These are phyloP conservation scores for Claviceps humidiphila DNA, from an alignment of 2,329 filamentous ascomycete genomes.

Conservation along the genomic window DNA sequence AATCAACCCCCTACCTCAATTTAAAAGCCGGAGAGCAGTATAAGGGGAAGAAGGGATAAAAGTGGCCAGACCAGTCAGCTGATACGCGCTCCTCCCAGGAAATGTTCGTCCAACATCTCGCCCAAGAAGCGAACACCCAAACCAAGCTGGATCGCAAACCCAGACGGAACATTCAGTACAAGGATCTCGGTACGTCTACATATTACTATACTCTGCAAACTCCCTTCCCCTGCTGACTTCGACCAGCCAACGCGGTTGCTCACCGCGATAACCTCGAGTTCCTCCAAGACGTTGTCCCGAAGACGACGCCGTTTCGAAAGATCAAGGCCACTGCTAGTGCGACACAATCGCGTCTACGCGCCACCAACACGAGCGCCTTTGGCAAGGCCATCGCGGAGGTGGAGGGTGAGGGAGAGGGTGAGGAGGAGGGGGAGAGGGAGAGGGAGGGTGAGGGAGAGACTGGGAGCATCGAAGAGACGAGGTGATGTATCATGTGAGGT, in stretches of 20 bases:
- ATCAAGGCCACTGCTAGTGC: slow-evolving; percentile 52
- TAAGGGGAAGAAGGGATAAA: neutral
- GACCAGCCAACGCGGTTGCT: slow-evolving; percentile 64
- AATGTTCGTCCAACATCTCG: slow-evolving; percentile 88
- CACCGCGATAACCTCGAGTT: slow-evolving; percentile 93
- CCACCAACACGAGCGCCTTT: slow-evolving; percentile 16
- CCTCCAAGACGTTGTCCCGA: slow-evolving; percentile 78
- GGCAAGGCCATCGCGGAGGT: neutral
- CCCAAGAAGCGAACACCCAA: slow-evolving; percentile 72
- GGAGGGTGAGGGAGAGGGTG: slow-evolving; percentile 8
- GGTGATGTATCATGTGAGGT: too few relatives aligned
- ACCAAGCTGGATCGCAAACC: slow-evolving; percentile 87
- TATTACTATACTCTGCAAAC: neutral
- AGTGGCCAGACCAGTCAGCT: neutral
- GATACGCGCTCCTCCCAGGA: slow-evolving; percentile 41
- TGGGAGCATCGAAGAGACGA: slow-evolving; percentile 12
- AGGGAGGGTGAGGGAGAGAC: slow-evolving; percentile 30
- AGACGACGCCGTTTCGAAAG: slow-evolving; percentile 68
- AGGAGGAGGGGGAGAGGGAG: slow-evolving; percentile 6
- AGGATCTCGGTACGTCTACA: slow-evolving; percentile 58
- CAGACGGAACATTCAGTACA: slow-evolving; percentile 87
- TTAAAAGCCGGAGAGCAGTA: neutral
- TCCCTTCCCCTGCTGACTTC: neutral
- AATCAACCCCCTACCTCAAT: too few relatives aligned
- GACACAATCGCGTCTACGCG: slow-evolving; percentile 30